Percentiles rank a stretch among this genome's conserved stretches.
phyloP scores from a whole-genome alignment of 2,329 filamentous ascomycete genomes.

The Microdochium trichocladiopsis region DNA sequence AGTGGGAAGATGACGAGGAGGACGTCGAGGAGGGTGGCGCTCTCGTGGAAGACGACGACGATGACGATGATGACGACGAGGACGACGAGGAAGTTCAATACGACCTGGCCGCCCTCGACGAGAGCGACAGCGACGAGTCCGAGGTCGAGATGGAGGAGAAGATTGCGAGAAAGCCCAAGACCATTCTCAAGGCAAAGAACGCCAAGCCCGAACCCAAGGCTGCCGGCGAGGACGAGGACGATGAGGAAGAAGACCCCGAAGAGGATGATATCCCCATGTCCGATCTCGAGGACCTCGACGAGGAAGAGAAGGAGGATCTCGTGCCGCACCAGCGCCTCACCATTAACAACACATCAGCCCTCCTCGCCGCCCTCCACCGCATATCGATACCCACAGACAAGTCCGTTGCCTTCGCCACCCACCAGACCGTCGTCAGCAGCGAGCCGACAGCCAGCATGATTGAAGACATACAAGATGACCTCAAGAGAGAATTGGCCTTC shows the following conservation, averaged over 20 bases:
- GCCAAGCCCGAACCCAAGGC: conserved; percentile 27
- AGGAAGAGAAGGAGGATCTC: conserved; percentile 78
- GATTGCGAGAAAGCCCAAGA: conserved; percentile 45
- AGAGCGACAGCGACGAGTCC: conserved; percentile 59
- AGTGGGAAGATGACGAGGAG: conserved; percentile 11
- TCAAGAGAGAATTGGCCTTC: conserved; percentile 87
- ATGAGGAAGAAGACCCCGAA: conserved; percentile 63
- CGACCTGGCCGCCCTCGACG: conserved; percentile 50
- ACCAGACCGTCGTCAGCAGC: conserved; percentile 68
- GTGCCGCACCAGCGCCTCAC: conserved; percentile 88
- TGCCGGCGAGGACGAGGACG: conserved; percentile 42
- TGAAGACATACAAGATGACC: conserved; percentile 80
- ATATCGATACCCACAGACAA: conserved; percentile 63
- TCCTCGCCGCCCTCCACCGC: conserved; percentile 72
- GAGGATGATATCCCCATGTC: conserved; percentile 87
- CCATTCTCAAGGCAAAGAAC: conserved; percentile 32
- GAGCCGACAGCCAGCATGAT: conserved; percentile 61
- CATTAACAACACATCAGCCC: conserved; percentile 92
- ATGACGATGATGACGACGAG: conserved; percentile 17
- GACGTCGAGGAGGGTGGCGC: conserved; percentile 10
- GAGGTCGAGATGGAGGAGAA: conserved; percentile 73
- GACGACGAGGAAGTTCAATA: conserved; percentile 30
- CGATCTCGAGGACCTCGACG: conserved; percentile 71
- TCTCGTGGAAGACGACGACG: conserved; percentile 9
- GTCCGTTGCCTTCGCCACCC: conserved; percentile 70